phyloP scores from a whole-genome alignment of 257 asterid species.

The Anisodus tanguticus region DNA sequence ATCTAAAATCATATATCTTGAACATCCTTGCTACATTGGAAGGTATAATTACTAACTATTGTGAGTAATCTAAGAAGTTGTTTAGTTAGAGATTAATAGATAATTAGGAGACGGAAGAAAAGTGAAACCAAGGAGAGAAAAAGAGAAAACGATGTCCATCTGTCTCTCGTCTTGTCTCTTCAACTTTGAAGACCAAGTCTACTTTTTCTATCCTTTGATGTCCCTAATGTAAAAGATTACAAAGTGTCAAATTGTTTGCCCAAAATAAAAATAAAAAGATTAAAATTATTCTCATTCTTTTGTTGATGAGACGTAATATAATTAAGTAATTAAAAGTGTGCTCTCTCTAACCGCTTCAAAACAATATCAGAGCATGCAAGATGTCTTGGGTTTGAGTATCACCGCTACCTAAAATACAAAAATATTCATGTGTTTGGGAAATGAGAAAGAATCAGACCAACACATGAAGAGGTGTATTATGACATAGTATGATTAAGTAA shows the following conservation, averaged over 20 bases:
- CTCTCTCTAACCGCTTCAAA: background rate
- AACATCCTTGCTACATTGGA: background rate
- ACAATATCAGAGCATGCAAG: background rate
- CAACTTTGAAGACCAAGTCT: background rate
- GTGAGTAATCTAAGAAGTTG: background rate
- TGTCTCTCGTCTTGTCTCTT: background rate
- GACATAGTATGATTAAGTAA: background rate
- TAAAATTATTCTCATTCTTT: background rate
- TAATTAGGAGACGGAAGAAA: constrained; percentile 2
- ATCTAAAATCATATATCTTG: background rate
- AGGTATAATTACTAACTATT: background rate
- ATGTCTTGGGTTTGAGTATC: background rate
- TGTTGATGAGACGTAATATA: background rate
- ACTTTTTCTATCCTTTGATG: background rate
- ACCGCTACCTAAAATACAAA: background rate
- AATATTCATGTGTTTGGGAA: background rate
- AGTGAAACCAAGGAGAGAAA: constrained; percentile 1
- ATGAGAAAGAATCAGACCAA: background rate
- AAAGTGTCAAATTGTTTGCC: background rate
- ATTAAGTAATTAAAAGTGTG: background rate
- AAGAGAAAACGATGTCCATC: background rate
- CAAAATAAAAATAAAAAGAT: background rate
- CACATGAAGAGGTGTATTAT: background rate
- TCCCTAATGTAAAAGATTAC: background rate
- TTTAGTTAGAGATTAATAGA: constrained; percentile 3